A percentile compares a stretch with the other conserved stretches of the same genome.
Evolutionary conservation across 2,329 filamentous ascomycete genomes (phyloP).

Genomic region (Cercospora brassicicola): DNA sequence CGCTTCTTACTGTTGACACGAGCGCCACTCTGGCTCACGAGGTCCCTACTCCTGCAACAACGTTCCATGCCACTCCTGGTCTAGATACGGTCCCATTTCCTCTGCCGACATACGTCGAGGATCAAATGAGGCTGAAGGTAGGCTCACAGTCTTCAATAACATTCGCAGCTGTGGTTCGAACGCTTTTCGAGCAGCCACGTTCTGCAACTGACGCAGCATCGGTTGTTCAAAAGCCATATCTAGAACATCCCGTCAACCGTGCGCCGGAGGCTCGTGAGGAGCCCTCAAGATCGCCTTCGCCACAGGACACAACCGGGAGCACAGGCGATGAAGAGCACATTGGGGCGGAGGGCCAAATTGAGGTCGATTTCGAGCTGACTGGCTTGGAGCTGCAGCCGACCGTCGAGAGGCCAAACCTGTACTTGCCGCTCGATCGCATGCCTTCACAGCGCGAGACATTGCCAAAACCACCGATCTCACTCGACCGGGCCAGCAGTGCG

Average conservation of each 20-base stretch:
- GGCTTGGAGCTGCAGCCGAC: background rate
- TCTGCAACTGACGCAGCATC: background rate
- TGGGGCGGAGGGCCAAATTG: background rate
- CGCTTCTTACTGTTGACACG: background rate
- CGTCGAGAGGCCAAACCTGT: background rate
- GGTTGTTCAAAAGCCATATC: conserved; percentile 17
- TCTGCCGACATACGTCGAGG: conserved; percentile 17
- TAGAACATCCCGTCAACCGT: background rate
- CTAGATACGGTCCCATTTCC: background rate
- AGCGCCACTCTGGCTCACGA: background rate
- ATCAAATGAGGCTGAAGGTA: conserved; percentile 10
- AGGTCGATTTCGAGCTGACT: background rate
- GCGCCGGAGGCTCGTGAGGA: background rate
- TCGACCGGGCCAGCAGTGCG: background rate
- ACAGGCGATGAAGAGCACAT: conserved; percentile 34
- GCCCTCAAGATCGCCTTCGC: background rate
- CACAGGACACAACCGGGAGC: conserved; percentile 26
- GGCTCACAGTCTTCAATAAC: conserved; percentile 3
- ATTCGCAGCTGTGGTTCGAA: background rate
- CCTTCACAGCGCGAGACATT: background rate
- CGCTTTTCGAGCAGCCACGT: conserved; percentile 10
- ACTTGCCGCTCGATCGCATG: background rate
- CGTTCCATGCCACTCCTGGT: background rate
- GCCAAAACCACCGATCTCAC: background rate
- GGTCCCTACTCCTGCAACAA: background rate